Conservation (phyloP, 495 filamentous ascomycete genomes). For the Aspergillus egyptiacus region DNA sequence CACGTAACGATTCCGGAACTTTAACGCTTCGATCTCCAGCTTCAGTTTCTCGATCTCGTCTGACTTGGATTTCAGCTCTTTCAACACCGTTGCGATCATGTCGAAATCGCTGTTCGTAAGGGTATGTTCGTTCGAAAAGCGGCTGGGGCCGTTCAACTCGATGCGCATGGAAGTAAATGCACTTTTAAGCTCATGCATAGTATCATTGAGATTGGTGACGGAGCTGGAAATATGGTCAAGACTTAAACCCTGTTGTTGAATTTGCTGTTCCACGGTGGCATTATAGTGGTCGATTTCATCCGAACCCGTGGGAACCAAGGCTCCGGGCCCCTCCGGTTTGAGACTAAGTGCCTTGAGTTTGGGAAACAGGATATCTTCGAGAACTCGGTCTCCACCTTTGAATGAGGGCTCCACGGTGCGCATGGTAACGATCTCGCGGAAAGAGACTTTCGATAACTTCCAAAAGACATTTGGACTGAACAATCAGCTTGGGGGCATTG, state of each 20-base stretch:
- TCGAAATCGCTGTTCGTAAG: constrained; percentile 25
- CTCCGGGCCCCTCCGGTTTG: constrained; percentile 22
- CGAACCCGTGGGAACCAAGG: constrained; percentile 26
- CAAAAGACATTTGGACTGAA: constrained; percentile 39
- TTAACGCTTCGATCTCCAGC: constrained; percentile 41
- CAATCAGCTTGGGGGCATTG: constrained; percentile 9
- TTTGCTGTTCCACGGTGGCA: constrained; percentile 32
- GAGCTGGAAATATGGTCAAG: constrained; percentile 42
- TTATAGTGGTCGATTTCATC: constrained; percentile 17
- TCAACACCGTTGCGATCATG: constrained; percentile 41
- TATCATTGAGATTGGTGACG: constrained; percentile 41
- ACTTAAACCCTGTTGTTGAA: constrained; percentile 39
- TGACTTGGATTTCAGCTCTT: constrained; percentile 40
- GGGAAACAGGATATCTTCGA: constrained; percentile 28
- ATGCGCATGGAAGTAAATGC: constrained; percentile 41
- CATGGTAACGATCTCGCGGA: constrained; percentile 44
- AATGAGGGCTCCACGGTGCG: constrained; percentile 37
- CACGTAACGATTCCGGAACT: constrained; percentile 35
- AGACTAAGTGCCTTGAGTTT: constrained; percentile 18
- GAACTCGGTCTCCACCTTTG: constrained; percentile 31
- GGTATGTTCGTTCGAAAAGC: constrained; percentile 16
- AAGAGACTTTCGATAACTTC: constrained; percentile 42
- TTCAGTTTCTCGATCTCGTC: constrained; percentile 44
- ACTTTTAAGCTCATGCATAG: constrained; percentile 41
- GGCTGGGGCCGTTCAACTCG: constrained; percentile 32